Evolutionary conservation across 1,284 basidiomycete species (phyloP), one percentile per base, ranked within the genome.

Genomic region (Leccinum cinnamomeum): DNA sequence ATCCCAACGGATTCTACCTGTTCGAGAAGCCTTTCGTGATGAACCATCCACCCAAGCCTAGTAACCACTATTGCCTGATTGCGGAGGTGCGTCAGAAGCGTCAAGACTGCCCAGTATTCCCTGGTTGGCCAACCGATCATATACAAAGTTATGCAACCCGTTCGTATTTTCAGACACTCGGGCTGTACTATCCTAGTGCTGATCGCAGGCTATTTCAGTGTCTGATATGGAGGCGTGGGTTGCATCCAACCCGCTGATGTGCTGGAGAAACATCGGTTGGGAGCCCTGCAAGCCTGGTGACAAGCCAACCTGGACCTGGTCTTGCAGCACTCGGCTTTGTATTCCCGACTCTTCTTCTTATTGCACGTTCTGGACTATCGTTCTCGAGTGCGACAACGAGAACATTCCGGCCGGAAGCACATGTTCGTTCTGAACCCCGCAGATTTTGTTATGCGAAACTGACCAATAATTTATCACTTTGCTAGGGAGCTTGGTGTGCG

Each of bases 361-460:
- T 30, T 57, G 11, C 30, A 7, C 58, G 2, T 63, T 63, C 50
- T 66, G 58, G 53, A 59, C 61, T 4, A 60, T 63, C 58, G 57
- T 66, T 23, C 3, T 66, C 10, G 61, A 63, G 20, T 66, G 65
- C 5, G 39, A 60, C 56, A 66, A 39, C 16, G 10, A 3, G 6
- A 25, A 46, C 23, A 65, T 58, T 33, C 58, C 60, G 3, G 3
- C 57, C n/a, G 58, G 25, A 28, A 28, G 25, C 25, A 28, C 25
- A 28, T 28, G 25, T 25, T 25, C 25, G 25, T 25, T 25, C 25
- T 25, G 25, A 25, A 25, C 25, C 25, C 6, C 25, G 25, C 25
- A 25, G 25, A 25, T 25, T 25, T 25, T 25, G 25, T 25, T 25
- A 25, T 25, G 25, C 25, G 25, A 28, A 30, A 30, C 30, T 30